phyloP scores from a whole-genome alignment of 345 rosid genomes.

The Viola odorata region DNA sequence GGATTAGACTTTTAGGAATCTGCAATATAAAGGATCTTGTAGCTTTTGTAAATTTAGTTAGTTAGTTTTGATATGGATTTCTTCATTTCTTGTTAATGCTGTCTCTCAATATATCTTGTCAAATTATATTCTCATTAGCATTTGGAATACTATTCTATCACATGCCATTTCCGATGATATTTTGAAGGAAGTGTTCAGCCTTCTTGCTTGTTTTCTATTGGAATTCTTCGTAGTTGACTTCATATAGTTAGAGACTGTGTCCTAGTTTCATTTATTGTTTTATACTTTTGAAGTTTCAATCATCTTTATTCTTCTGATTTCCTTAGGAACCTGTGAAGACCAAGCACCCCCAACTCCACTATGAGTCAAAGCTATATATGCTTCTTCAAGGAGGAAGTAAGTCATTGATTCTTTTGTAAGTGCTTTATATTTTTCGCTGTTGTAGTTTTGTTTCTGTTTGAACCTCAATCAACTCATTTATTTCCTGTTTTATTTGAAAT shows the following conservation, averaged over 20 bases:
- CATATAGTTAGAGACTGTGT: not conserved
- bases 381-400: slow-evolving; percentile 90
- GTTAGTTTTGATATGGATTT: not conserved
- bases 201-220: not conserved
- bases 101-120: not conserved
- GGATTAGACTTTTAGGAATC: not conserved
- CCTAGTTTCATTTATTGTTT: not conserved
- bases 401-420: slow-evolving; percentile 14
- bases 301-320: slow-evolving; percentile 3
- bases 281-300: not conserved
- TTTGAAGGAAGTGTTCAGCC: not conserved
- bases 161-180: not conserved
- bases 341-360: slow-evolving; percentile 84
- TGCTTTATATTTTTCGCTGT: not conserved
- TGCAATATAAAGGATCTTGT: no score
- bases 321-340: slow-evolving; percentile 73
- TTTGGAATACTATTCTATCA: not conserved
- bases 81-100: not conserved
- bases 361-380: slow-evolving; percentile 77
- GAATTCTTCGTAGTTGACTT: not conserved
- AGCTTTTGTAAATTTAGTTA: slow-evolving; percentile 1
- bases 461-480: not conserved
- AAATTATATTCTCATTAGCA: not conserved
- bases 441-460: not conserved
- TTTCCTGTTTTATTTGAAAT: not conserved